phyloP scores from a whole-genome alignment of 169 alveolate genomes.

The Cyclospora cayetanensis region DNA sequence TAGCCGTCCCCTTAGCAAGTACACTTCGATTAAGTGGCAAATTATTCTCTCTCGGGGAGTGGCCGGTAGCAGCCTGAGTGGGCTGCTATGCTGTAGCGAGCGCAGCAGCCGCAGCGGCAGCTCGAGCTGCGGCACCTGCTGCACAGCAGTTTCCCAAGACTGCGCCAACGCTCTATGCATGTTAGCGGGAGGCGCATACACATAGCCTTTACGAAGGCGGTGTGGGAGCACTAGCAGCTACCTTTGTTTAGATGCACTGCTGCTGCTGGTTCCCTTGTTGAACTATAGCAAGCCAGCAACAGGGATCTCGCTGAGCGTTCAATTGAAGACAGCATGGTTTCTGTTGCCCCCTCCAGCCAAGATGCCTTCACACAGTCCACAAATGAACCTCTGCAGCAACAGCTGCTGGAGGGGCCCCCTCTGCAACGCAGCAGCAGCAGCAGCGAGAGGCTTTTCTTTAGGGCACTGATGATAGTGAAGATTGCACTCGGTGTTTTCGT shows the following conservation, averaged over 20 bases:
- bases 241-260: background rate
- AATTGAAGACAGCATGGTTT: background rate
- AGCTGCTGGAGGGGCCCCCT: background rate
- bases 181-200: too few species aligned
- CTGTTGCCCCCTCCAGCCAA: background rate
- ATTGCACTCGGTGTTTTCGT: background rate
- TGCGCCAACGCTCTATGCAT: too few species aligned
- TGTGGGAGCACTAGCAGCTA: too few species aligned
- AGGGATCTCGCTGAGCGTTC: slow-evolving; percentile 19
- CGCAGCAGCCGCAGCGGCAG: too few species aligned
- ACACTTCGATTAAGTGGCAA: too few species aligned
- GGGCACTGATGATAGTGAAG: background rate
- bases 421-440: slow-evolving; percentile 46
- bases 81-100: too few species aligned
- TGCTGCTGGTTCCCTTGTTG: slow-evolving; percentile 10
- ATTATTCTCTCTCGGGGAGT: too few species aligned
- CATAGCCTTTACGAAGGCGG: too few species aligned
- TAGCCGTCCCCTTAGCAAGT: too few species aligned
- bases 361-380: background rate
- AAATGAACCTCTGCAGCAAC: background rate
- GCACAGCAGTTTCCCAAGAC: background rate
- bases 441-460: background rate
- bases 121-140: background rate
- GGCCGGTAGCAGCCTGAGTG: too few species aligned
- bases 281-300: background rate